A percentile compares a stretch with the other conserved stretches of the same genome.
phyloP scores from a whole-genome alignment of 192 early-diverging fungal species.

The Obelidium mucronatum region DNA sequence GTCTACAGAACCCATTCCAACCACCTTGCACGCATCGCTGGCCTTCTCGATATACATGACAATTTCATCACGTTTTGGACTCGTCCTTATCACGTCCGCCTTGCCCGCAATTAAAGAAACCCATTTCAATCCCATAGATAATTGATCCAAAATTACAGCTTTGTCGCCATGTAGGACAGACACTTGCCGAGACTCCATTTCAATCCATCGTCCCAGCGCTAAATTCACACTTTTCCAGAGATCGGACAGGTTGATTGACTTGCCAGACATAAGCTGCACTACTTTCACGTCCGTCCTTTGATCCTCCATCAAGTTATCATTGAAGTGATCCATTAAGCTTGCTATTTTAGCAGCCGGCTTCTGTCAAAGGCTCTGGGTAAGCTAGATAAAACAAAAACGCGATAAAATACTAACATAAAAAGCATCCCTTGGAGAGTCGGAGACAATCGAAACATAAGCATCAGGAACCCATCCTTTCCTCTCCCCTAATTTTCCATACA shows the following conservation, averaged over 20 bases:
- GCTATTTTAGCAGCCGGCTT: too few species aligned
- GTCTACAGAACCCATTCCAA: background rate
- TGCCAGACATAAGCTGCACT: background rate
- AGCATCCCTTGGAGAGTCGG: too few species aligned
- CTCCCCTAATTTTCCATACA: constrained; percentile 8
- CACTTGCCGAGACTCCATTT: constrained; percentile 19
- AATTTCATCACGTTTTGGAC: constrained; percentile 11
- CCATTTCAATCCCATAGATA: constrained; percentile 10
- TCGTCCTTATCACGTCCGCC: background rate
- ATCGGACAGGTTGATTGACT: background rate
- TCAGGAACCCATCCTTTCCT: constrained; percentile 28
- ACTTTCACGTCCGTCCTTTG: background rate
- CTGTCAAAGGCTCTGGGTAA: too few species aligned
- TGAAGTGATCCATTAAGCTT: constrained; percentile 3
- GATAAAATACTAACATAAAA: too few species aligned
- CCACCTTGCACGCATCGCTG: background rate
- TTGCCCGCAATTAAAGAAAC: background rate
- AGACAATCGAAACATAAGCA: constrained; percentile 17
- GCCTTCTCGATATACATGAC: background rate
- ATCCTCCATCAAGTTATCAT: background rate
- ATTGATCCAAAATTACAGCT: constrained; percentile 1
- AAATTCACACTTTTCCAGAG: constrained; percentile 21
- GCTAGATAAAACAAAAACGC: too few species aligned
- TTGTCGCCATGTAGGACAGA: constrained; percentile 8
- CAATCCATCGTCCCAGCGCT: constrained; percentile 21